Percentiles rank a stretch among this genome's conserved stretches.
phyloP scores from a whole-genome alignment of 768 basidiomycete genomes.

The Tulasnella sp. region DNA sequence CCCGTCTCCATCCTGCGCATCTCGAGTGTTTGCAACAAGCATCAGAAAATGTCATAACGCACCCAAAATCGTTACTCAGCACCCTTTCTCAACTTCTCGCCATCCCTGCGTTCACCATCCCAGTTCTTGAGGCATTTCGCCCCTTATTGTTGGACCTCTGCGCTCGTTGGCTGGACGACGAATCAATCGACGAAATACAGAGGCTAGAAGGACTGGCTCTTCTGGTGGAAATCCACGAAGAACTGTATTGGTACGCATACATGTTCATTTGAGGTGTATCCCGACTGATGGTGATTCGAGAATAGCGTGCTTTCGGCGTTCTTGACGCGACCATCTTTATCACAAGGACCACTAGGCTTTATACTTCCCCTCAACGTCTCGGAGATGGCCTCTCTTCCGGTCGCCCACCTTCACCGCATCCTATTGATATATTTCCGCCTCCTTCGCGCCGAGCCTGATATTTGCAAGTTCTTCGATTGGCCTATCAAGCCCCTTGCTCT shows the following conservation, averaged over 20 bases:
- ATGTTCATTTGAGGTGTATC: background rate
- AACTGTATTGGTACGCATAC: constrained; percentile 26
- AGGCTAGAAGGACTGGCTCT: constrained; percentile 25
- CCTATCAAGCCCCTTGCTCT: constrained; percentile 32
- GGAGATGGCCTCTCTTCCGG: constrained; percentile 28
- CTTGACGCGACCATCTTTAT: constrained; percentile 33
- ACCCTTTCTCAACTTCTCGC: constrained; percentile 49
- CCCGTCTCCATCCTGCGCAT: background rate
- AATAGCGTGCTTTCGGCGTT: constrained; percentile 46
- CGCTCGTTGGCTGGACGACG: constrained; percentile 62
- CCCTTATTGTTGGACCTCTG: constrained; percentile 71
- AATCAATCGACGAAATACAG: constrained; percentile 32
- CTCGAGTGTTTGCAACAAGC: background rate
- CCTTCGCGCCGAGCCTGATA: constrained; percentile 54
- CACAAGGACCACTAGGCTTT: constrained; percentile 43
- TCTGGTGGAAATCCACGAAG: constrained; percentile 24
- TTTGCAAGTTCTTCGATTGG: constrained; percentile 57
- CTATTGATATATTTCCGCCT: constrained; percentile 76
- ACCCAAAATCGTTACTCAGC: constrained; percentile 33
- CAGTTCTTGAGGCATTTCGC: constrained; percentile 53
- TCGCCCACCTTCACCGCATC: constrained; percentile 44
- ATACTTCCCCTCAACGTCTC: constrained; percentile 24
- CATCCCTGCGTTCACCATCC: constrained; percentile 46
- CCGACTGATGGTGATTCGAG: constrained; percentile 5
- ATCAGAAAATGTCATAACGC: background rate